Conservation (phyloP, 805 yeast genomes). For the Ogataea paraovalis region DNA sequence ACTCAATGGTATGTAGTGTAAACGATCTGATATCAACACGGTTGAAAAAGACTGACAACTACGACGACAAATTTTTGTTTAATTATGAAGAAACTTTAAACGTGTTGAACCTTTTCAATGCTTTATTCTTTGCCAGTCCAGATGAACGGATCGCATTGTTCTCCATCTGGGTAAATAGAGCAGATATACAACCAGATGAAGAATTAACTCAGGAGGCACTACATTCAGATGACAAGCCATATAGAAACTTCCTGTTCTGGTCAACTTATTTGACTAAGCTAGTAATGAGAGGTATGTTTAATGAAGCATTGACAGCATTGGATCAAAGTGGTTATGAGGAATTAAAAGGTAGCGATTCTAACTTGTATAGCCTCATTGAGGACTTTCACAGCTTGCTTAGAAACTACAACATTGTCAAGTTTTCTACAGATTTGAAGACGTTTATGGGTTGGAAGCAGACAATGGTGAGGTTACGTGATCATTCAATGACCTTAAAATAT, state of each 20-base stretch:
- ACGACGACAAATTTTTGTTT: constrained; percentile 20
- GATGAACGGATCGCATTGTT: constrained; percentile 42
- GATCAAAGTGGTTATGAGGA: constrained; percentile 40
- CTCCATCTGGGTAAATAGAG: constrained; percentile 62
- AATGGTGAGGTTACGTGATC: constrained; percentile 48
- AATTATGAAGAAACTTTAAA: constrained; percentile 40
- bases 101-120: constrained; percentile 55
- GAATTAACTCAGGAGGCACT: constrained; percentile 45
- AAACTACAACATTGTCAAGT: constrained; percentile 33
- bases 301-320: constrained; percentile 49
- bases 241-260: constrained; percentile 57
- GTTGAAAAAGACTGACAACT: constrained; percentile 17
- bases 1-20: constrained; percentile 27
- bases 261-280: constrained; percentile 51
- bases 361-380: constrained; percentile 34
- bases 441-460: constrained; percentile 49
- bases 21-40: constrained; percentile 28
- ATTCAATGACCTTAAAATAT: constrained; percentile 24
- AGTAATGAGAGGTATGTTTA: constrained; percentile 56
- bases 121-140: constrained; percentile 43
- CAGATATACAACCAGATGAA: constrained; percentile 62
- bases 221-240: constrained; percentile 39
- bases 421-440: constrained; percentile 36
- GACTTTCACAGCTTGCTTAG: constrained; percentile 39
- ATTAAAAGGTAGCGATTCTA: constrained; percentile 27